These are phyloP conservation scores for Dioszegia crocea DNA, from an alignment of 768 basidiomycete species.

Conservation along the genomic window DNA sequence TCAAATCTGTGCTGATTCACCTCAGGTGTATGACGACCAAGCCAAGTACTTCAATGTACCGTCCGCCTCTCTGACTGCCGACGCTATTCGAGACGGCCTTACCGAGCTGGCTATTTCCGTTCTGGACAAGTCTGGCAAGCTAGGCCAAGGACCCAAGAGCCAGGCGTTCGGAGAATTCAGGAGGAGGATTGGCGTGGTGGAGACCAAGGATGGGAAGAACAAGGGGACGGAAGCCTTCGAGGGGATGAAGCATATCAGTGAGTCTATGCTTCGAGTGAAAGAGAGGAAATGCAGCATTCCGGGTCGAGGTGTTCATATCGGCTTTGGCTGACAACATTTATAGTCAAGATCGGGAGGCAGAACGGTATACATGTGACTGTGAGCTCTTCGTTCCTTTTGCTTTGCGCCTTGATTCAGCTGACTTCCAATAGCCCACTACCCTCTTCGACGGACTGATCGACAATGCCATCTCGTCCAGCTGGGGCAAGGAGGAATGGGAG, in stretches of 20 bases:
- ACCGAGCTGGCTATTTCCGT: constrained; percentile 47
- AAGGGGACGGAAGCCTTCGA: constrained; percentile 78
- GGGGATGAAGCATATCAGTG: constrained; percentile 84
- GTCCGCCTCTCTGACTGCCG: constrained; percentile 61
- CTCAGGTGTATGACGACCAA: constrained; percentile 71
- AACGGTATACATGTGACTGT: constrained; percentile 90
- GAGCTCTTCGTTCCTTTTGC: constrained; percentile 54
- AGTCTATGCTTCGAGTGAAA: too few relatives aligned
- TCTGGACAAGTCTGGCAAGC: constrained; percentile 37
- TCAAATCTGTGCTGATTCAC: not conserved
- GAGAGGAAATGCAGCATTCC: too few relatives aligned
- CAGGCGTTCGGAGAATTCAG: constrained; percentile 57
- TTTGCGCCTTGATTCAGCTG: not conserved
- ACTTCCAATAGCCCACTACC: constrained; percentile 51
- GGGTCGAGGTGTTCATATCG: too few relatives aligned
- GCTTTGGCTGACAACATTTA: not conserved
- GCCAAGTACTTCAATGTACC: constrained; percentile 76
- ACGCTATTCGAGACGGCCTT: constrained; percentile 71
- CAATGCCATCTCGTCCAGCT: constrained; percentile 70
- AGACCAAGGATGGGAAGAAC: constrained; percentile 55
- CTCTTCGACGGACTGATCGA: constrained; percentile 54
- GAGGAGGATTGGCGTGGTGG: constrained; percentile 62
- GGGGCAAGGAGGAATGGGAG: constrained; percentile 76
- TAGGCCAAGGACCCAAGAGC: constrained; percentile 60
- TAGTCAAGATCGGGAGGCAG: constrained; percentile 86